These are phyloP conservation scores for Magnolia sinica DNA, from an alignment of 164 flowering plant species.

Conservation along the genomic window DNA sequence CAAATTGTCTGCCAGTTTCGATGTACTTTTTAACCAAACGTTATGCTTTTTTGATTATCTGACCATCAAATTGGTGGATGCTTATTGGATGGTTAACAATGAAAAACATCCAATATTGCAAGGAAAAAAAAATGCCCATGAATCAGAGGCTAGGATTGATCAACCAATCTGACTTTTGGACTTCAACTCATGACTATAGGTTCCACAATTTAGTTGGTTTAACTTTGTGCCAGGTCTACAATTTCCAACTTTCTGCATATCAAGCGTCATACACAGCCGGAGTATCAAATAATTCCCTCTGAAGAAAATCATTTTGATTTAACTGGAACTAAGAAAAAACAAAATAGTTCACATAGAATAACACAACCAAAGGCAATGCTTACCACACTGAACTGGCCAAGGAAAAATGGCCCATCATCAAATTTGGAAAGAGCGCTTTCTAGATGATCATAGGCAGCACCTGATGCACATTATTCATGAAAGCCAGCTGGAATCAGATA, in stretches of 20 bases:
- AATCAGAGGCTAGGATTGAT: too few species aligned
- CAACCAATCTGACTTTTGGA: neutral
- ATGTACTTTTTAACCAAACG: too few species aligned
- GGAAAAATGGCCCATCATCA: constrained; percentile 87
- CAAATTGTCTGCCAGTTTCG: too few species aligned
- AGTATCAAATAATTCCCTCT: neutral
- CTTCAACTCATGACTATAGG: neutral
- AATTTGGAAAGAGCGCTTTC: constrained; percentile 75
- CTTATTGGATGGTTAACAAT: too few species aligned
- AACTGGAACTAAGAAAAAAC: neutral
- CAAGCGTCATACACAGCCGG: neutral
- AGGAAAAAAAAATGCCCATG: too few species aligned
- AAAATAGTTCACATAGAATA: neutral
- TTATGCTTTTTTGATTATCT: too few species aligned
- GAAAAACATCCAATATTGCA: too few species aligned
- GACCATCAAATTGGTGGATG: too few species aligned
- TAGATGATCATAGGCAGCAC: constrained; percentile 61
- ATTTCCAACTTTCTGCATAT: neutral
- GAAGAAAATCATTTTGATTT: neutral
- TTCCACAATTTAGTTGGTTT: neutral
- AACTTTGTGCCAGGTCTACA: neutral
- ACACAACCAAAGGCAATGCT: neutral
- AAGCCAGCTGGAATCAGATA: neutral
- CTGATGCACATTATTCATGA: constrained; percentile 22
- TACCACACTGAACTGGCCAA: constrained; percentile 85